Evolutionary conservation across 768 basidiomycete genomes (phyloP), one percentile per base, ranked within the genome.

Genomic region (Russula earlei): DNA sequence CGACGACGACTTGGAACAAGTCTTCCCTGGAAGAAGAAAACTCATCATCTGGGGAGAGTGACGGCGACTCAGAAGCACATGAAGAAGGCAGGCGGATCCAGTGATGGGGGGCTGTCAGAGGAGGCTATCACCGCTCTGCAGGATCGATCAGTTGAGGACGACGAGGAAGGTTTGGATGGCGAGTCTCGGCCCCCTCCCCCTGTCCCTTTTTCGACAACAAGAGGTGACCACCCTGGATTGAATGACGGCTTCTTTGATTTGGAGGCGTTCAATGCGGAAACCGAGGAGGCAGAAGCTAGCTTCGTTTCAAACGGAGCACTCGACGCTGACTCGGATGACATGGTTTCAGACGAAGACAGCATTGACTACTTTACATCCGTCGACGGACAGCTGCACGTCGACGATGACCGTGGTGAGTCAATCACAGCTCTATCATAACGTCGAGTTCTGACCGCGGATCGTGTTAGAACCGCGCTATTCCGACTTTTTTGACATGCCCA

Each of bases 231-330:
- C 54, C 69, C 76, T 5, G 76, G 77, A 41, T 78, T 97, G 27
- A 85, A 97, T 68, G 95, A 98, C 66, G 82, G 76, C 14, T 98
- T 98, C 73, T 98, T 98, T 70, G 78, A 86, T 59, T 77, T 99
- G 45, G 80, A 81, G 27, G 76, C 81, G 19, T 99, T 99, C 75
- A 96, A 98, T 64, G 77, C 83, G 2, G 83, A 92, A 67, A 85
- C 85, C 2, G 88, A 90, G 67, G 80, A 79, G 62, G 79, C 83
- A 3, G 93, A 95, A 68, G 79, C 83, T 14, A 77, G 70, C 55
- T 74, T 72, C 15, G 75, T 79, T 10, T 82, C 83, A 2, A 74
- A 73, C 64, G 91, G 90, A 19, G 72, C 70, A 25, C 73, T 88
- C 22, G 76, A 77, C 38, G 69, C 64, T 69, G 71, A 76, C 33